phyloP scores from a whole-genome alignment of 73 alveolate genomes.

The Symbiodinium pilosum region DNA sequence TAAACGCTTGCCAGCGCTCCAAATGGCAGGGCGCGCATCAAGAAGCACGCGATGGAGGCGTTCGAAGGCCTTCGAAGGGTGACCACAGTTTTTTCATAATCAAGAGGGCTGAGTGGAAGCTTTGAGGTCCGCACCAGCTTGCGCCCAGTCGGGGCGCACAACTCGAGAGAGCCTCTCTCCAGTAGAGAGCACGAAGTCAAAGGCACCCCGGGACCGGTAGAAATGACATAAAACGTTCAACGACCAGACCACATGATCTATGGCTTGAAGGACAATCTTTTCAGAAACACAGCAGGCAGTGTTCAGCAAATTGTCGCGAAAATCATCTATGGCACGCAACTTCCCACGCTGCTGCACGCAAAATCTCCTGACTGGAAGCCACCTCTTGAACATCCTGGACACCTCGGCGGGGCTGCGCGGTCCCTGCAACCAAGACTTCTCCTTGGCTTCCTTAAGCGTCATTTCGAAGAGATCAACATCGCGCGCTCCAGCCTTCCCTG shows the following conservation, averaged over 20 bases:
- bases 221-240: neutral
- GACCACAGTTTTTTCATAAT: neutral
- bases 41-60: neutral
- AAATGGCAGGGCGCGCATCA: slow-evolving; percentile 8
- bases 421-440: neutral
- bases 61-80: neutral
- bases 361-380: neutral
- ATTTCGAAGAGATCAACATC: neutral
- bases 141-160: neutral
- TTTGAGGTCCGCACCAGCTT: neutral
- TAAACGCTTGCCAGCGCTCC: neutral
- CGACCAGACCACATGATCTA: neutral
- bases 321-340: neutral
- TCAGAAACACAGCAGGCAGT: neutral
- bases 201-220: neutral
- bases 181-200: neutral
- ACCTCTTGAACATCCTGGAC: neutral
- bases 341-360: neutral
- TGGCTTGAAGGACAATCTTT: neutral
- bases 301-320: neutral
- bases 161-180: neutral
- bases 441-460: neutral
- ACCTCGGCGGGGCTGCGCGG: neutral
- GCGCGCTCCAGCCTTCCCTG: too few species aligned
- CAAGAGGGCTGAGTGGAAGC: neutral